phyloP scores from a whole-genome alignment of 257 asterid genomes.

The Plantago major region DNA sequence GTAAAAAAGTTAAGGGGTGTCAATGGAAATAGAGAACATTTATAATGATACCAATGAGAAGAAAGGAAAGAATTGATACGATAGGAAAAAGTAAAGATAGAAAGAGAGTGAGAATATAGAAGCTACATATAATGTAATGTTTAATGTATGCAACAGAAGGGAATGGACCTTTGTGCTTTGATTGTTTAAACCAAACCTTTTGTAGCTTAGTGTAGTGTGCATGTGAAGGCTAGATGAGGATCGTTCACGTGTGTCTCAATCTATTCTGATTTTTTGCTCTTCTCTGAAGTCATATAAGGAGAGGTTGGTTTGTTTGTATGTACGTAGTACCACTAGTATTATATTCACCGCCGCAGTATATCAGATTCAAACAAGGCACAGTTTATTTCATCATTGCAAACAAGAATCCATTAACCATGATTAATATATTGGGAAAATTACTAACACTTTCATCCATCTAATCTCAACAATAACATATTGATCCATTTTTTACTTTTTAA shows the following conservation, averaged over 20 bases:
- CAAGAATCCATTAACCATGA: neutral
- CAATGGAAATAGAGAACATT: neutral
- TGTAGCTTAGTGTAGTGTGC: conserved; percentile 32
- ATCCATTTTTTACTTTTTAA: no score
- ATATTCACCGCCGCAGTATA: conserved; percentile 2
- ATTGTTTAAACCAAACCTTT: neutral
- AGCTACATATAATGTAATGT: neutral
- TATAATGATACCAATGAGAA: neutral
- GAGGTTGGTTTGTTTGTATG: neutral
- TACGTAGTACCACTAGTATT: neutral
- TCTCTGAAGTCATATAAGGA: neutral
- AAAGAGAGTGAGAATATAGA: conserved; percentile 1
- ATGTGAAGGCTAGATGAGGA: conserved; percentile 33
- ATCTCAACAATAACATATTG: no score
- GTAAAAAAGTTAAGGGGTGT: neutral
- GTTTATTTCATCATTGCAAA: neutral
- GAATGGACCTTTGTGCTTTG: neutral
- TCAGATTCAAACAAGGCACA: neutral
- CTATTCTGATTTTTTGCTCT: conserved; percentile 3
- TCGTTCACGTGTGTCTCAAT: conserved; percentile 32
- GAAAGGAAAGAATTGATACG: neutral
- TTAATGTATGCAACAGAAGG: neutral
- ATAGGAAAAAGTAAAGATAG: neutral
- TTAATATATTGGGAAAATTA: no score
- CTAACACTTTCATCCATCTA: no score